These are phyloP conservation scores for Uromyces viciae-fabae DNA, from an alignment of 1,284 basidiomycete species.

Conservation along the genomic window DNA sequence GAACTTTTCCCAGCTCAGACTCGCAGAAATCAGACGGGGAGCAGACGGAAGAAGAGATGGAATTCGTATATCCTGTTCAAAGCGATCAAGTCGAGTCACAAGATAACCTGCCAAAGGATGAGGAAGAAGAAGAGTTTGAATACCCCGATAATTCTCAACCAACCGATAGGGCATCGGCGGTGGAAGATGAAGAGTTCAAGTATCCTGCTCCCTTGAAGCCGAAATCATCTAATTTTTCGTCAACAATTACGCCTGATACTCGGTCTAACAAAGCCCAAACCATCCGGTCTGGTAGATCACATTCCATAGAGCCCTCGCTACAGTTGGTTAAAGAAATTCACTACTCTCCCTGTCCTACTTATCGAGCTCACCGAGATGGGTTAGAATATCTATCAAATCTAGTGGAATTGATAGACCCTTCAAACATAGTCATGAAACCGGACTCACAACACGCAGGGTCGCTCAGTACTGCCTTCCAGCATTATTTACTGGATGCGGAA, in stretches of 20 bases:
- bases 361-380: slow-evolving; percentile 36
- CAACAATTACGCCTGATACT: neutral
- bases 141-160: slow-evolving; percentile 45
- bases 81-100: neutral
- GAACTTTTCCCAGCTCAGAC: slow-evolving; percentile 46
- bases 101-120: neutral
- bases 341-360: slow-evolving; percentile 34
- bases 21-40: slow-evolving; percentile 55
- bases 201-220: slow-evolving; percentile 62
- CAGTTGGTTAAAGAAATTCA: slow-evolving; percentile 19
- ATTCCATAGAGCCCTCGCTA: slow-evolving; percentile 28
- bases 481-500: slow-evolving; percentile 41
- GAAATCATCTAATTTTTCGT: slow-evolving; percentile 46
- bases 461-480: slow-evolving; percentile 35
- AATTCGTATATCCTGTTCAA: slow-evolving; percentile 24
- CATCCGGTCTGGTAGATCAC: neutral
- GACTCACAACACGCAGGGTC: slow-evolving; percentile 7
- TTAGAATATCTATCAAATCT: slow-evolving; percentile 28
- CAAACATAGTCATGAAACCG: slow-evolving; percentile 14
- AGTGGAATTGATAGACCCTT: slow-evolving; percentile 37
- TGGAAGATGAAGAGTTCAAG: slow-evolving; percentile 58
- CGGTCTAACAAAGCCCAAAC: neutral
- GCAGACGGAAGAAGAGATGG: slow-evolving; percentile 63
- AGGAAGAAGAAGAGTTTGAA: slow-evolving; percentile 25
- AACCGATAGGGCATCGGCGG: slow-evolving; percentile 19